Base-by-base conservation (phyloP, 495 filamentous ascomycete genomes). In the Articulospora tetracladia region DNA sequence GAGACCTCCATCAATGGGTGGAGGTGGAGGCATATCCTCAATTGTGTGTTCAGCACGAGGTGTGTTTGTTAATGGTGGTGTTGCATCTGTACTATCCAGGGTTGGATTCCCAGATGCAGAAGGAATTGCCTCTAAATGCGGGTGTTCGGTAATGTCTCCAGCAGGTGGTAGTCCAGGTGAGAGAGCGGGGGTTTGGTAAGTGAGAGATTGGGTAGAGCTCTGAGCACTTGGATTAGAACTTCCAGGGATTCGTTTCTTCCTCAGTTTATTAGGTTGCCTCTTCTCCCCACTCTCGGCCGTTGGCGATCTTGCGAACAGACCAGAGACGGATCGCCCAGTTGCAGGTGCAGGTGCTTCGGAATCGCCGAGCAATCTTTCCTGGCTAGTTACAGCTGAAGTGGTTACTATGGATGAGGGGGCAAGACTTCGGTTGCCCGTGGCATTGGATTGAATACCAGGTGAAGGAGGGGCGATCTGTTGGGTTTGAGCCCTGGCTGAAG, bases 181-280 rank as follows among this genome's bases (percentile, higher is more conserved):
- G 24, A 77, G 74, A 20, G 77, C 74, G 0, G 68, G 67, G 6
- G 72, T 65, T 53, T 63, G 67, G 28, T 74, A 76, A 28, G 82
- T 77, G 17, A 97, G 74, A 2, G 92, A 96, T 1, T 86, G 80
- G 7, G 84, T 85, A 7, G 93, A 97, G 60, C 90, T 94, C 59
- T 96, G 90, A 0, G 93, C 91, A 65, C 92, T 95, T 27, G 82
- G 85, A 63, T 89, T 91, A 19, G 85, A 77, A 66, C 87, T 89
- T 19, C 85, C 84, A 1, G 86, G 85, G 26, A 89, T 76, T 39
- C 87, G 82, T 74, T 89, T 93, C 74, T 97, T 97, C 68, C 82
- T 86, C 62, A 97, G 72, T 71, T 93, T 93, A 61, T 95, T 96
- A 1, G 90, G 88, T 67, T 86, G 86, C 48, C 88, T 79, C 39